Evolutionary conservation across 768 basidiomycete genomes (phyloP), one percentile per base, ranked within the genome.

Genomic region (Cyclocybe cylindracea): DNA sequence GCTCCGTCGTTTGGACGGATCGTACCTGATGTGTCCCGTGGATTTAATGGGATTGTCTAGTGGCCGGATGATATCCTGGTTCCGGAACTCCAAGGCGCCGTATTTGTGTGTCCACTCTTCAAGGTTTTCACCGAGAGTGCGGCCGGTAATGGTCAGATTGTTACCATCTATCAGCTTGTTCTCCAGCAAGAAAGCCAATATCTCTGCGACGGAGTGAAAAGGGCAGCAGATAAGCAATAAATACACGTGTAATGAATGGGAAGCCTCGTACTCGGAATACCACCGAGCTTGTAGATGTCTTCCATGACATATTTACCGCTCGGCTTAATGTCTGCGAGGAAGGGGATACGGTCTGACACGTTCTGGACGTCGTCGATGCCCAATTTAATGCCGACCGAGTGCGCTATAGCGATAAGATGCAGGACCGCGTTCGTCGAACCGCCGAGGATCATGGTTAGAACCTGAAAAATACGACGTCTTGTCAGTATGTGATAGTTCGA

Each of bases 291-390:
- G 80, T 91, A 85, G 7, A 99, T 85, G 64, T 98, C 91, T 71
- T 95, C 94, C 94, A 98, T 97, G 61, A 98, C 92, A 77, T 98
- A 98, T 71, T 94, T 94, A 35, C 97, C 97, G 57, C 91, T 94
- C 1, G 97, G 97, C 67, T 95, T 97, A 58, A 99, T 83, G 70
- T 99, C 91, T 18, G 96, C 95, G 57, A 98, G 78, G 82, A 98
- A 96, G 8, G 97, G 97, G 1, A 80, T 85, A 41, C 89, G 84
- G 68, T 99, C 95, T 5, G 94, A 96, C 47, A 98, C 92, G 49
- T 69, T 74, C 70, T 97, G 94, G 80, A 98, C 92, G 69, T 98
- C 97, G 61, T 96, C 94, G 45, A 98, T 76, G 33, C 81, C 82
- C 52, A 99, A 80, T 39, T 82, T 81, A 73, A 99, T 86, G 19